phyloP scores from a whole-genome alignment of 306 rosid species.

The Lathyrus aphaca region DNA sequence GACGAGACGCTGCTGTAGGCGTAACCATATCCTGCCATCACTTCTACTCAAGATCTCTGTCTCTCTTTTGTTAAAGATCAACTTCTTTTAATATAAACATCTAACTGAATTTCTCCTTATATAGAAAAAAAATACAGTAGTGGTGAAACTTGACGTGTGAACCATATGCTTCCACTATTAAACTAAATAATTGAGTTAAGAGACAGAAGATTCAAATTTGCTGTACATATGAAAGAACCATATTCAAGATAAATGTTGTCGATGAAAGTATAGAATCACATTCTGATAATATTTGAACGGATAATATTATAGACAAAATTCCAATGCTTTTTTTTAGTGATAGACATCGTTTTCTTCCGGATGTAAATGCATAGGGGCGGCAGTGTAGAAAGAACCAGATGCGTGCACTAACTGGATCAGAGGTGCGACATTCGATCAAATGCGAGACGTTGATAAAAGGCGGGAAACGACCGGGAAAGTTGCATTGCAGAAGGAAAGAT shows the following conservation, averaged over 20 bases:
- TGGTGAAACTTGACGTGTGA: neutral
- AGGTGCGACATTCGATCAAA: no score
- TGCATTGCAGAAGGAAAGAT: no score
- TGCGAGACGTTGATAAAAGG: no score
- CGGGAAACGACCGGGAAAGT: no score
- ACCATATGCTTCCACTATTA: neutral
- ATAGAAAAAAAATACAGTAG: conserved; percentile 17
- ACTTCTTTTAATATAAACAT: neutral
- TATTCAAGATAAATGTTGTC: conserved; percentile 17
- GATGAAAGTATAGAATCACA: conserved; percentile 24
- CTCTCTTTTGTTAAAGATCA: neutral
- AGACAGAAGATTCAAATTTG: conserved; percentile 29
- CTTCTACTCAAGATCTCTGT: neutral
- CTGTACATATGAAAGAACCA: conserved; percentile 36
- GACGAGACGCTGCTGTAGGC: conserved; percentile 23
- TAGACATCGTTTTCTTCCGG: neutral
- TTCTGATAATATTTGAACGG: conserved; percentile 33
- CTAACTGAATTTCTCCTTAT: conserved; percentile 34
- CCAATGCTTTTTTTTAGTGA: neutral
- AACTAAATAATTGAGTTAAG: neutral
- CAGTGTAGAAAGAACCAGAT: no score
- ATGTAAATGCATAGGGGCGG: neutral
- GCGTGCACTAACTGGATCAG: no score
- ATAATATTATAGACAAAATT: neutral
- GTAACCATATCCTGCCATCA: conserved; percentile 50